Evolutionary conservation across 2,329 filamentous ascomycete species (phyloP), one percentile per base, ranked within the genome.

Genomic region (Neofusicoccum sp.): DNA sequence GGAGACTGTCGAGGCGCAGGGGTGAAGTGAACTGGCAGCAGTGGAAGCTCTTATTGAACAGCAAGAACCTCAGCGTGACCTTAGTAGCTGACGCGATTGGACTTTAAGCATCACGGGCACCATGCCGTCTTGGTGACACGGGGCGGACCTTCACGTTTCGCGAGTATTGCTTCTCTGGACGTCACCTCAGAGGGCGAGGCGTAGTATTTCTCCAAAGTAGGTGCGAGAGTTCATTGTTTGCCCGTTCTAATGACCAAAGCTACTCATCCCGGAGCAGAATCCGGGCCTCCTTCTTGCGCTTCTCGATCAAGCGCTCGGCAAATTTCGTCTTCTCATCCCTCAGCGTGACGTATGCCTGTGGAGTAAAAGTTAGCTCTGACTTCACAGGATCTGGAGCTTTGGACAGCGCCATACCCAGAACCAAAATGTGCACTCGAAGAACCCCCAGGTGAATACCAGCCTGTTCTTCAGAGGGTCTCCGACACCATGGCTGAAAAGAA

Each of bases 351-450:
- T 71, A 76, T 6, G 75, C 65, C 70, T 71, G 45, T 8, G 20
- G 31, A 16, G 12, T 20, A 12, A 30, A 63, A 54, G 65, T 65
- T 38, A 49, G 14, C 45, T 28, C 26, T 20, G 11, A 11, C 11
- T 30, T 26, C 9, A 7, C 20, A 20, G 20, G 2, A 31, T 4
- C 41, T 2, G 1, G 16, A n/a, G 14, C 3, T 6, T 6, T 16
- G 6, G 12, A 11, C 4, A 9, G 5, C 4, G 20, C 73, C 79
- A 64, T 71, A 86, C 86, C 92, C 92, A 96, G 75, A 96, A 92
- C 91, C 92, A 96, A 63, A 84, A 83, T 66, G 91, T 80, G 73
- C 91, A 85, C 79, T 97, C 93, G 70, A 96, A 71, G 69, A 96
- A 95, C 7, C 86, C 86, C 75, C 91, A 95, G 0, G 89, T 87